These are phyloP conservation scores for Grifola frondosa DNA, from an alignment of 1,284 basidiomycete genomes.

Conservation along the genomic window DNA sequence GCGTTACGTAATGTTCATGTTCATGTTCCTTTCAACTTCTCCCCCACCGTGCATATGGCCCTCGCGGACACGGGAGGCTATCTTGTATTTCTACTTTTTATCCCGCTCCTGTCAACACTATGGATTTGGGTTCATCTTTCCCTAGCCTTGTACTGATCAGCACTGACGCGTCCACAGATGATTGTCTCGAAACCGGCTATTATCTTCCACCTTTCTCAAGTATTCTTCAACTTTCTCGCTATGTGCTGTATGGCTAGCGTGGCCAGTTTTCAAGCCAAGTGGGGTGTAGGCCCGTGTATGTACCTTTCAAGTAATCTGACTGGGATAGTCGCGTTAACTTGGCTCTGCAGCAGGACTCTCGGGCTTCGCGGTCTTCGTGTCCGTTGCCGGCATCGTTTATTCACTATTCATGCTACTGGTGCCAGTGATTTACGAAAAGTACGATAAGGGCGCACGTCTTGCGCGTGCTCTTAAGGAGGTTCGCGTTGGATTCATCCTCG, in stretches of 20 bases:
- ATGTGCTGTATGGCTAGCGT: conserved; percentile 87
- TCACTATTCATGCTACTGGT: conserved; percentile 71
- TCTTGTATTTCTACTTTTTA: conserved; percentile 60
- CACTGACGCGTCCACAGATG: conserved; percentile 53
- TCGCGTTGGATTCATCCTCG: conserved; percentile 79
- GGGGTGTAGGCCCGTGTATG: conserved; percentile 80
- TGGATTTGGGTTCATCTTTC: conserved; percentile 61
- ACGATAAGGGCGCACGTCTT: conserved; percentile 72
- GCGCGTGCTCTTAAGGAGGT: conserved; percentile 80
- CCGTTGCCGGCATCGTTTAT: conserved; percentile 68
- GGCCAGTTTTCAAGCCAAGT: conserved; percentile 83
- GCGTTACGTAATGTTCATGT: conserved; percentile 56
- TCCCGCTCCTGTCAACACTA: conserved; percentile 58
- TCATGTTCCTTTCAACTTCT: conserved; percentile 27
- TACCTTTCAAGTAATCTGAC: conserved; percentile 21
- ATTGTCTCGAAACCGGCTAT: conserved; percentile 80
- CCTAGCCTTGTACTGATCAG: conserved; percentile 7
- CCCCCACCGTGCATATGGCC: conserved; percentile 23
- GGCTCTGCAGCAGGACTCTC: conserved; percentile 69
- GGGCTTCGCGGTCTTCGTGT: conserved; percentile 82
- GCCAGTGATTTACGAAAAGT: conserved; percentile 84
- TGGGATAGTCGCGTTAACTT: conserved; percentile 9
- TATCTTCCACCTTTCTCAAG: conserved; percentile 69
- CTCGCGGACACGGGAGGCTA: conserved; percentile 44
- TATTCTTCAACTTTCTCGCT: conserved; percentile 87